phyloP scores from a whole-genome alignment of 2,329 filamentous ascomycete genomes.

The Xylariomycetidae sp. region DNA sequence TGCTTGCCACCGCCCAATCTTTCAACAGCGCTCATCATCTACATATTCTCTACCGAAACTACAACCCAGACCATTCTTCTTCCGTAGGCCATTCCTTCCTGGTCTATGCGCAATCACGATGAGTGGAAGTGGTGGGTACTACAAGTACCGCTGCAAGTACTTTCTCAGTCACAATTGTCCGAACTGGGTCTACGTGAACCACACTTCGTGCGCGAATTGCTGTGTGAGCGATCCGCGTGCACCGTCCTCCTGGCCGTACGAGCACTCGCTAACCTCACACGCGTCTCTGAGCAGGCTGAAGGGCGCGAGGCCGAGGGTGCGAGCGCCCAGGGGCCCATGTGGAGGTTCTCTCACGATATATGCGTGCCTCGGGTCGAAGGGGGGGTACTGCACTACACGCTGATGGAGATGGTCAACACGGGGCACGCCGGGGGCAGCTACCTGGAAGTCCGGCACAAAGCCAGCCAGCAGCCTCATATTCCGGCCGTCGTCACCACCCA shows the following conservation, averaged over 20 bases:
- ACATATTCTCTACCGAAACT: too few relatives aligned
- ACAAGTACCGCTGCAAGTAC: constrained; percentile 51
- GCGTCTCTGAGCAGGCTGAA: constrained; percentile 42
- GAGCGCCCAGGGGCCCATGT: constrained; percentile 19
- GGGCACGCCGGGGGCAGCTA: constrained; percentile 31
- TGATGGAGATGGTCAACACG: constrained; percentile 39
- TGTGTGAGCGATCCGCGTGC: constrained; percentile 44
- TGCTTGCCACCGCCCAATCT: too few relatives aligned
- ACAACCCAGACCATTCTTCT: too few relatives aligned
- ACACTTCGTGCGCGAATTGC: constrained; percentile 42
- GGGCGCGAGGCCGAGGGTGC: constrained; percentile 39
- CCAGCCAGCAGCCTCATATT: constrained; percentile 18
- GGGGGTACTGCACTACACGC: constrained; percentile 40
- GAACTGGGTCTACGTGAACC: constrained; percentile 50
- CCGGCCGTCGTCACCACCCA: constrained; percentile 19
- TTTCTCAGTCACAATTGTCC: constrained; percentile 45
- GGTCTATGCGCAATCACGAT: constrained; percentile 25
- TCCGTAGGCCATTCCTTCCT: too few relatives aligned
- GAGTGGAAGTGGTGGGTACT: constrained; percentile 39
- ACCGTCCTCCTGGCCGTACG: too few relatives aligned
- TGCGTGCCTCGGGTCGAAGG: constrained; percentile 39
- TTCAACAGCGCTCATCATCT: too few relatives aligned
- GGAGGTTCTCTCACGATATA: constrained; percentile 33
- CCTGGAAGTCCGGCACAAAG: constrained; percentile 32
- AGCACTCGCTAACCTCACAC: too few relatives aligned